Percentiles rank a stretch among this genome's conserved stretches.
Conservation (phyloP, 2,329 filamentous ascomycete species). For the Aspergillus novoparasiticus region DNA sequence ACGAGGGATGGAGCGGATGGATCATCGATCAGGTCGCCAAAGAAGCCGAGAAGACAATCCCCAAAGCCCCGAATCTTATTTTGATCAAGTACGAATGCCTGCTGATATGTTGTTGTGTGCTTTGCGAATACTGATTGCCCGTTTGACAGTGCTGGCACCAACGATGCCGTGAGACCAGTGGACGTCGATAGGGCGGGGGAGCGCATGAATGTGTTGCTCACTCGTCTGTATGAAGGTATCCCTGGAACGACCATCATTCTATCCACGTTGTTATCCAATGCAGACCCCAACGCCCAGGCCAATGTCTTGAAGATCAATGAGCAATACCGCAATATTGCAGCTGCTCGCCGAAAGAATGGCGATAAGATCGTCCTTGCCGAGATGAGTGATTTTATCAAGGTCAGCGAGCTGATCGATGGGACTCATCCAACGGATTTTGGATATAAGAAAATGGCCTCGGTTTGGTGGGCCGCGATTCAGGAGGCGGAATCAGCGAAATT, state of each 20-base stretch:
- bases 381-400: slow-evolving; percentile 25
- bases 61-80: slow-evolving; percentile 28
- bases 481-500: slow-evolving; percentile 20
- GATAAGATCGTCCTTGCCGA: slow-evolving; percentile 28
- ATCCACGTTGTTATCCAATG: slow-evolving; percentile 35
- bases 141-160: slow-evolving; percentile 33
- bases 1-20: slow-evolving; percentile 27
- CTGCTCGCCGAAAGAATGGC: slow-evolving; percentile 18
- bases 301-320: slow-evolving; percentile 21
- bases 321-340: slow-evolving; percentile 29
- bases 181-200: slow-evolving; percentile 21
- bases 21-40: slow-evolving; percentile 23
- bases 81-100: slow-evolving; percentile 27
- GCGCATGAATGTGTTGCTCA: slow-evolving; percentile 30
- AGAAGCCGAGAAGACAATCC: slow-evolving; percentile 15
- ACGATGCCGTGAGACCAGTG: slow-evolving; percentile 31
- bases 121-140: background rate
- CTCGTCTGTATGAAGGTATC: slow-evolving; percentile 25
- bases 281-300: background rate
- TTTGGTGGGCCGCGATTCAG: slow-evolving; percentile 31
- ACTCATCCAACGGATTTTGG: slow-evolving; percentile 26
- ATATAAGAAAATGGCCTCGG: slow-evolving; percentile 30
- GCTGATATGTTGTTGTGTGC: background rate
- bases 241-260: slow-evolving; percentile 33
- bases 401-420: slow-evolving; percentile 20